These are phyloP conservation scores for Erigeron philadelphicus DNA, from an alignment of 140 eudicot species.

Conservation along the genomic window DNA sequence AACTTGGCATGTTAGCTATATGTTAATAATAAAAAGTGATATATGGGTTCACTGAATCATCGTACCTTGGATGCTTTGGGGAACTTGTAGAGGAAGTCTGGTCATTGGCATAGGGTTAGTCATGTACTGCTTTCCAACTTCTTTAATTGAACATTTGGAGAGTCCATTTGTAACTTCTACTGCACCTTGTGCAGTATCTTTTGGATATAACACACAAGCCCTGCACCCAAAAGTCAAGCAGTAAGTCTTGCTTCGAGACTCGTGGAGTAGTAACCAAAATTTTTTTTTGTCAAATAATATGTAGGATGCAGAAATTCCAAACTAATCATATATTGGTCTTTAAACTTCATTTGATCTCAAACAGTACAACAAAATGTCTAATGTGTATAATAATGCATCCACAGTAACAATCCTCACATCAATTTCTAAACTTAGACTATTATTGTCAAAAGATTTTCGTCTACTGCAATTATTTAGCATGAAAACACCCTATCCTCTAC, in stretches of 20 bases:
- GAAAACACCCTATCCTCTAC: no score
- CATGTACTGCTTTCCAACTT: conserved; percentile 54
- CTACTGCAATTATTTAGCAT: no score
- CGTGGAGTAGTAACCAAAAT: neutral
- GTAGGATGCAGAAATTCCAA: neutral
- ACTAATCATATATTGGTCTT: no score
- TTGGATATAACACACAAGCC: conserved; percentile 75
- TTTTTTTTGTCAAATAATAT: neutral
- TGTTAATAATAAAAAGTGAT: neutral
- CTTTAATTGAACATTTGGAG: conserved; percentile 72
- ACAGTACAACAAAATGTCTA: neutral
- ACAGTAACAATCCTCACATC: neutral
- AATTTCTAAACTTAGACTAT: neutral
- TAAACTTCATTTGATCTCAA: neutral
- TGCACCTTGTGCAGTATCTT: conserved; percentile 52
- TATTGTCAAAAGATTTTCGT: no score
- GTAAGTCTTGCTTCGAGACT: conserved; percentile 2
- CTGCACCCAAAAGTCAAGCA: conserved; percentile 37
- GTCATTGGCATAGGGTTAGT: conserved; percentile 54
- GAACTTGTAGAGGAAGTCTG: conserved; percentile 71
- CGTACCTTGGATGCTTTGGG: conserved; percentile 69
- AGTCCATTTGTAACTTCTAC: conserved; percentile 66
- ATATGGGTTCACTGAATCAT: neutral
- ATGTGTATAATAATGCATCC: neutral
- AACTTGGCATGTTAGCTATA: neutral